A percentile compares a stretch with the other conserved stretches of the same genome.
Conservation (phyloP, 1,139 yeast species). For the Geotrichum klebahnii region DNA sequence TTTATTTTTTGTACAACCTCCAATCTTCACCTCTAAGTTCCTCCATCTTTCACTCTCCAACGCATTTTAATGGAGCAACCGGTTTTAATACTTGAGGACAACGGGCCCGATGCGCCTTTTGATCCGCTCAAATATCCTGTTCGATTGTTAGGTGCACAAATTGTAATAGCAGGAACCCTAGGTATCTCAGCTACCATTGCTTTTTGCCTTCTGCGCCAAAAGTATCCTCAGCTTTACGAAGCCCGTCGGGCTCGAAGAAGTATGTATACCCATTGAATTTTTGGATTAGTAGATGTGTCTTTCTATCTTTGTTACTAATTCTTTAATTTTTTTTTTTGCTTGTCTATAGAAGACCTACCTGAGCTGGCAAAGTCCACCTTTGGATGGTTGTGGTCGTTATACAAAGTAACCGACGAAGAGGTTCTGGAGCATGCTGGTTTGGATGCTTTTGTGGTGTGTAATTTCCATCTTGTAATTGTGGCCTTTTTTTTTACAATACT, state of each 20-base stretch:
- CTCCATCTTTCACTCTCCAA: too few species aligned
- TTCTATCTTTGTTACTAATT: conserved; percentile 43
- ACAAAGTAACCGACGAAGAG: conserved; percentile 64
- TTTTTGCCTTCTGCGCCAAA: conserved; percentile 60
- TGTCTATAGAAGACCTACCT: conserved; percentile 44
- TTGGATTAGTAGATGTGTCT: too few species aligned
- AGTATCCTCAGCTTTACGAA: conserved; percentile 70
- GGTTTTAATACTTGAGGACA: too few species aligned
- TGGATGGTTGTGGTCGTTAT: conserved; percentile 74
- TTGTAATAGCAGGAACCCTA: conserved; percentile 54
- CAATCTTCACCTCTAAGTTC: too few species aligned
- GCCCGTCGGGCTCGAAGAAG: conserved; percentile 43
- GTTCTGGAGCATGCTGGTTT: conserved; percentile 85
- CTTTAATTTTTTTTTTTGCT: too few species aligned
- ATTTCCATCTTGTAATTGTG: neutral
- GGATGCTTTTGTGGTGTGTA: conserved; percentile 69
- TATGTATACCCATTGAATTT: too few species aligned
- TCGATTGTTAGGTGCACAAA: conserved; percentile 32
- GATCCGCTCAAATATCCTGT: conserved; percentile 23
- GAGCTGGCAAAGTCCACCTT: conserved; percentile 50
- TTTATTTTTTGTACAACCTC: too few species aligned
- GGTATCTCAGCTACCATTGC: conserved; percentile 62
- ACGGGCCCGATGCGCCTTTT: conserved; percentile 21
- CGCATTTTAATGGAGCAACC: too few species aligned
- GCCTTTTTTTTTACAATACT: too few species aligned